Evolutionary conservation across 768 basidiomycete genomes (phyloP), one percentile per base, ranked within the genome.

Genomic region (Trametes cinnabarina): DNA sequence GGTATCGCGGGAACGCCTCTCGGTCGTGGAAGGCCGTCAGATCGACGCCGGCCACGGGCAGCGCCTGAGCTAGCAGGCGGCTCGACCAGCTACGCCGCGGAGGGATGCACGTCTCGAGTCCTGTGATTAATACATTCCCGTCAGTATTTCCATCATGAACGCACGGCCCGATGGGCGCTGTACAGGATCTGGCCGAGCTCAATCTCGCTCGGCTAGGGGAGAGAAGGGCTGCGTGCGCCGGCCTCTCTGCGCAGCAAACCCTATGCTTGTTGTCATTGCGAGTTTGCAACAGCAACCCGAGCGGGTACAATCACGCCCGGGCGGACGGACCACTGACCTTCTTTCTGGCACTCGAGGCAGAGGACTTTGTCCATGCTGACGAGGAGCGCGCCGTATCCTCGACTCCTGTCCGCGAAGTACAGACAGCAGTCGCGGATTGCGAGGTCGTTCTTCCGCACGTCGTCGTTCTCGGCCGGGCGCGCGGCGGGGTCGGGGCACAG

Each of bases 371-470:
- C 91, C 46, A 77, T 82, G 55, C 83, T 89, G 68, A 86, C 84
- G 42, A 69, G 51, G 39, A 91, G 63, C 51, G 80, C 73, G n/a
- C 85, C 86, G 58, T 71, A 75, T n/a, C 75, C 73, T 43, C 65
- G 71, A 23, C 72, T 75, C 37, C 63, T 70, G 52, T 65, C 69
- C 46, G 58, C 51, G 61, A 86, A 90, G 69, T 84, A 87, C 63
- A 77, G 73, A 65, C 85, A 88, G 64, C 90, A 93, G 68, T 92
- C 92, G 51, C 88, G 71, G 64, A 94, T 90, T 37, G 87, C 71
- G 50, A 77, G 76, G 65, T 94, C 91, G 64, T 90, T 91, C 52
- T 53, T 51, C 44, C 66, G 63, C 32, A 54, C n/a, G n/a, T 57
- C 52, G 35, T 65, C 62, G 11, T 41, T n/a, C 25, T 58, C 50